Conservation (phyloP, 2,329 filamentous ascomycete species). For the Didymosphaeria variabile region DNA sequence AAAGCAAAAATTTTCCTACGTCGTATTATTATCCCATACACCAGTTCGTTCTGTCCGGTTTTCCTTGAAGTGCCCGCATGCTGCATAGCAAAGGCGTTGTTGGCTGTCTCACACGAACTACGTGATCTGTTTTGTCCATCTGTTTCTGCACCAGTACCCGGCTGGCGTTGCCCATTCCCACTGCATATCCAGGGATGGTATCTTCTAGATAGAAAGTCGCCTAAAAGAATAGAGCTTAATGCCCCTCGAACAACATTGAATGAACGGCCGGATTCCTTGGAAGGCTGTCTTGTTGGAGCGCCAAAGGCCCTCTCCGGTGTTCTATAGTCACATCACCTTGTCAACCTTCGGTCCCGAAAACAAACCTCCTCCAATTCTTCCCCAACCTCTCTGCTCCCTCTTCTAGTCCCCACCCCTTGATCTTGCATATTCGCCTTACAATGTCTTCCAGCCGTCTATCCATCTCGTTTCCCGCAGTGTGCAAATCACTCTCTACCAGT, state of each 20-base stretch:
- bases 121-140: slow-evolving; percentile 11
- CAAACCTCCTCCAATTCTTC: slow-evolving; percentile 80
- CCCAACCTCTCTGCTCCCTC: slow-evolving; percentile 74
- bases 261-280: neutral
- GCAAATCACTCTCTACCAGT: slow-evolving; percentile 89
- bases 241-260: neutral
- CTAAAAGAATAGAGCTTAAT: neutral
- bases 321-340: neutral
- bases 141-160: neutral
- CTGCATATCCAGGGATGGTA: neutral
- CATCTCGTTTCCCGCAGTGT: slow-evolving; percentile 82
- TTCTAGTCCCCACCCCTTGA: slow-evolving; percentile 80
- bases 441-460: slow-evolving; percentile 79
- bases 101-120: neutral
- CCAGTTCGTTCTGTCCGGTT: neutral
- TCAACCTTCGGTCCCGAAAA: slow-evolving; percentile 64
- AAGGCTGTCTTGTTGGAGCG: neutral
- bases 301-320: too few relatives aligned
- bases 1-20: neutral
- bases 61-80: slow-evolving; percentile 9
- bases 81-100: slow-evolving; percentile 21
- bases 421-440: slow-evolving; percentile 75
- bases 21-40: slow-evolving; percentile 7
- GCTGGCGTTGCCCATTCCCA: neutral
- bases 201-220: neutral